phyloP scores from a whole-genome alignment of 2,329 filamentous ascomycete species.

The Alternaria metachromatica region DNA sequence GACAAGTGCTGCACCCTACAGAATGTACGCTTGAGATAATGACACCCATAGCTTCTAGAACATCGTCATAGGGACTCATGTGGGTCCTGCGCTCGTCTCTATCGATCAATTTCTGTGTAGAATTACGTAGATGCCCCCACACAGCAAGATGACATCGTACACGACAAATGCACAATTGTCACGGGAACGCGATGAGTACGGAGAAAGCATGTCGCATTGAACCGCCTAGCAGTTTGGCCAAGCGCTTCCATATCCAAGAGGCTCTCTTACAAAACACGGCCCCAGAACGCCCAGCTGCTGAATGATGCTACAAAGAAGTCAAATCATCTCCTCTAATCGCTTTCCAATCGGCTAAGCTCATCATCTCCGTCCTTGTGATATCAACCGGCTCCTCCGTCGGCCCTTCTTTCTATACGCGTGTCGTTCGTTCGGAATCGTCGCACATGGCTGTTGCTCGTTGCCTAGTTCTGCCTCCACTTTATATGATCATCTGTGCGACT shows the following conservation, averaged over 20 bases:
- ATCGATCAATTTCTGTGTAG: slow-evolving; percentile 4
- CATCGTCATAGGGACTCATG: slow-evolving; percentile 23
- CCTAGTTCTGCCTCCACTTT: slow-evolving; percentile 2
- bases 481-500: slow-evolving; percentile 96
- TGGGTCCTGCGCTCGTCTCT: slow-evolving; percentile 17
- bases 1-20: neutral
- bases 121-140: slow-evolving; percentile 22
- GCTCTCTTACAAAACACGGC: slow-evolving; percentile 1
- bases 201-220: slow-evolving; percentile 7
- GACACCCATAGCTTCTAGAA: slow-evolving; percentile 9
- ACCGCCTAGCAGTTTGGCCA: slow-evolving; percentile 8
- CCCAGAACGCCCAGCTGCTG: slow-evolving; percentile 39
- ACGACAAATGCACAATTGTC: neutral
- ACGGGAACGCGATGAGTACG: neutral
- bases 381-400: neutral
- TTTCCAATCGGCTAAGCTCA: neutral
- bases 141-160: slow-evolving; percentile 6
- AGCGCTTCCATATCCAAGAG: slow-evolving; percentile 10
- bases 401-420: neutral
- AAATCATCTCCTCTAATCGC: slow-evolving; percentile 7
- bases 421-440: slow-evolving; percentile 3
- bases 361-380: neutral
- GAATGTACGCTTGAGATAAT: neutral
- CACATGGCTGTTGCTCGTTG: neutral
- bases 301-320: slow-evolving; percentile 35